Base-by-base conservation (phyloP, 2,329 filamentous ascomycete species). In the Mycosphaerella sp. region DNA sequence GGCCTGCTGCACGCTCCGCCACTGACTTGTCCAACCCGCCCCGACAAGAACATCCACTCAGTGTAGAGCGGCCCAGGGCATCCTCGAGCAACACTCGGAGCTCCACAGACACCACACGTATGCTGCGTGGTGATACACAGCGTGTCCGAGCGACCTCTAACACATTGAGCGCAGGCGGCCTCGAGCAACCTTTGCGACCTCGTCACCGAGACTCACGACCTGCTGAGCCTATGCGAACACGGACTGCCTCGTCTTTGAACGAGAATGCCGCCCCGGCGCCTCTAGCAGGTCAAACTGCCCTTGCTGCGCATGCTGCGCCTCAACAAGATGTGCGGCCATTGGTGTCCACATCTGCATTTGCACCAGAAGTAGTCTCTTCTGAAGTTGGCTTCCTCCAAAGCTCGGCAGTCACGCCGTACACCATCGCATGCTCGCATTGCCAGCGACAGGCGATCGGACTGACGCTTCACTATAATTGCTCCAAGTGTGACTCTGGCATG, bases 401-500 rank as follows among this genome's bases (percentile, higher is more conserved):
- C 17, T 12, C n/a, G n/a, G 17, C 8, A 6, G 10, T 23, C 6
- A 6, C 41, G 6, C n/a, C 32, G 26, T 29, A 29, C 14, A 7
- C 48, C 12, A 89, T 90, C 0, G 82, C 81, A 7, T 96, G 92
- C 68, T 80, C 83, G 38, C 76, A 81, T 8, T 97, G 92, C 68
- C 73, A 76, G 17, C 85, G 80, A 59, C 65, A 76, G 5, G 80
- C 90, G 56, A 91, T 96, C 38, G 86, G 95, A 67, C 89, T 95
- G 62, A 83, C 89, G 7, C 73, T 95, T 2, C 89, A 96, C 69
- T 95, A 92, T 71, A 87, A 87, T 66, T 97, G 92, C 70, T 70
- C 73, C 2, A 76, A 77, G 47, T 96, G 92, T 69, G 76, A 80
- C 12, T 73, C 78, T 5, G 89, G 88, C 0, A 75, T 81, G 45